These are phyloP conservation scores for Scenedesmus sp. DNA, from an alignment of 163 green algal species.

Conservation along the genomic window DNA sequence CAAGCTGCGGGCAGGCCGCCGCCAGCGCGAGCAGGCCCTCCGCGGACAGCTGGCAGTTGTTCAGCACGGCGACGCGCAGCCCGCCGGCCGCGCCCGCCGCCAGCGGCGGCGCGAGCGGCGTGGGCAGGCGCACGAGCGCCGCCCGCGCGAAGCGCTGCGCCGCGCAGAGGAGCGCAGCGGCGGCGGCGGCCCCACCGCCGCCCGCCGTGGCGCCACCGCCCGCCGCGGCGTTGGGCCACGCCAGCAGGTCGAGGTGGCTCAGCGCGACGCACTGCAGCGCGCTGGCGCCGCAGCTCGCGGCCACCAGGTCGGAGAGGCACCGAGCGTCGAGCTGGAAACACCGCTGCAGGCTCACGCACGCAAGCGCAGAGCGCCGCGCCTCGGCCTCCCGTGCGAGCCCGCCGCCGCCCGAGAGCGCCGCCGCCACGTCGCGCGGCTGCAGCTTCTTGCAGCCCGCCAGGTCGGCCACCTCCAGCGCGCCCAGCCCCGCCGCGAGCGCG, in stretches of 20 bases:
- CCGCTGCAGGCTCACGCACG: slow-evolving; percentile 58
- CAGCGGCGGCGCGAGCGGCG: background rate
- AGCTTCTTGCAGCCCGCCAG: slow-evolving; percentile 53
- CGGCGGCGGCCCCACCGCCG: background rate
- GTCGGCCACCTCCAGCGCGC: slow-evolving; percentile 19
- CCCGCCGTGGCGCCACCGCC: background rate
- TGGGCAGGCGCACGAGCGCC: background rate
- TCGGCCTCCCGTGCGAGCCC: too few species aligned
- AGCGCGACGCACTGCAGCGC: slow-evolving; percentile 45
- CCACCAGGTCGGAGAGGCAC: slow-evolving; percentile 52
- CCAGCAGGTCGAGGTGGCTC: slow-evolving; percentile 57
- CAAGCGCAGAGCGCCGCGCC: too few species aligned
- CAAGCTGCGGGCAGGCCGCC: slow-evolving; percentile 34
- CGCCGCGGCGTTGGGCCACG: slow-evolving; percentile 28
- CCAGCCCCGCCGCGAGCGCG: slow-evolving; percentile 2
- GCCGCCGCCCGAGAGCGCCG: background rate
- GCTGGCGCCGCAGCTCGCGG: background rate
- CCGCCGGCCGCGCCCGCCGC: background rate
- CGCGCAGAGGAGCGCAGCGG: background rate
- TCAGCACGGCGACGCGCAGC: slow-evolving; percentile 47
- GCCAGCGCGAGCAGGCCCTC: slow-evolving; percentile 39
- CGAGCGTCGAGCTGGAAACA: slow-evolving; percentile 63
- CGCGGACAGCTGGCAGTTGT: slow-evolving; percentile 54
- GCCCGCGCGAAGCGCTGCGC: background rate
- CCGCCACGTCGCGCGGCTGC: background rate